Evolutionary conservation across 2,329 filamentous ascomycete species (phyloP).

Genomic region (Pseudocercospora vitis): DNA sequence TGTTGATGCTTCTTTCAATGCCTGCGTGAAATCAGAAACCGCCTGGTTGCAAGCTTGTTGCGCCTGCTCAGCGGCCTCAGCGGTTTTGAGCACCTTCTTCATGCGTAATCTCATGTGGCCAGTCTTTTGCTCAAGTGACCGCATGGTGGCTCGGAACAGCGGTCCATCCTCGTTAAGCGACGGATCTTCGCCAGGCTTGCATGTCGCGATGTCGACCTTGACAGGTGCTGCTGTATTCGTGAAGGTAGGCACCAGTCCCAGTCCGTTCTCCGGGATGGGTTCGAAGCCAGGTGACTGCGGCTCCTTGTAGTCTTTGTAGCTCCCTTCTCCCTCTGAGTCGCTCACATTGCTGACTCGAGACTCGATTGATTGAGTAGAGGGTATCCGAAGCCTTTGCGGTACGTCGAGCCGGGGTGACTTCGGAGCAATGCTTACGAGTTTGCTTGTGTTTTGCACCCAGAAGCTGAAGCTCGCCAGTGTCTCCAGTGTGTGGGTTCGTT

Average conservation of each 20-base stretch:
- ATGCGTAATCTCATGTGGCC: constrained; percentile 90
- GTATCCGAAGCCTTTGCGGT: constrained; percentile 69
- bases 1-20: constrained; percentile 79
- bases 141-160: constrained; percentile 93
- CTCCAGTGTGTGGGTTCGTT: constrained; percentile 82
- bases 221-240: constrained; percentile 49
- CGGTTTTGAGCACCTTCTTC: constrained; percentile 92
- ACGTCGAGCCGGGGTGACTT: constrained; percentile 64
- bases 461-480: constrained; percentile 92
- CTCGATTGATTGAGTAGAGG: constrained; percentile 83
- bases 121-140: constrained; percentile 92
- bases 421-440: constrained; percentile 47
- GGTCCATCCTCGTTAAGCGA: constrained; percentile 87
- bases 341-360: constrained; percentile 73
- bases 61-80: constrained; percentile 80
- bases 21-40: constrained; percentile 77
- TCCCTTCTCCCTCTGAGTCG: constrained; percentile 58
- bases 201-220: constrained; percentile 84
- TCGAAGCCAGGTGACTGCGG: constrained; percentile 51
- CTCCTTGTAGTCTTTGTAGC: constrained; percentile 44
- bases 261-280: constrained; percentile 49
- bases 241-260: constrained; percentile 45
- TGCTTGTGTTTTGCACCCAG: constrained; percentile 71
- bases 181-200: constrained; percentile 81
- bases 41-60: constrained; percentile 85